Evolutionary conservation across 2,329 filamentous ascomycete genomes (phyloP).

Genomic region (Calonectria pseudoturangicola): DNA sequence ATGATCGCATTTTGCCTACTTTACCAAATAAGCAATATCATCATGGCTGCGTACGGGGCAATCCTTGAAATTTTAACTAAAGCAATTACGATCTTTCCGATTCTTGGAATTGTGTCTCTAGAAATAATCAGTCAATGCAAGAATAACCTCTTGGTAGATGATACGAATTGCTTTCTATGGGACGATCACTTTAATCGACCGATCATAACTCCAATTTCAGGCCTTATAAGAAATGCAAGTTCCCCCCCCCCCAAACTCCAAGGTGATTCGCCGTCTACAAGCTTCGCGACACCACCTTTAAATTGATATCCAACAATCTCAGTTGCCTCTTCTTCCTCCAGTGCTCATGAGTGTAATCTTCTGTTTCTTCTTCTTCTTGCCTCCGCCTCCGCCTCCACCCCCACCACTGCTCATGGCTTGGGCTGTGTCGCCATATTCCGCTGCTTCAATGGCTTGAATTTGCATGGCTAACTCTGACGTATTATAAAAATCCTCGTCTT

Average conservation of each 20-base stretch:
- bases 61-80: background rate
- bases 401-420: conserved; percentile 43
- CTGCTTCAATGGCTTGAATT: conserved; percentile 72
- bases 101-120: too few relatives aligned
- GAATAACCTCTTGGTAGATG: background rate
- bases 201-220: conserved; percentile 17
- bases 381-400: conserved; percentile 42
- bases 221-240: conserved; percentile 1
- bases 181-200: conserved; percentile 11
- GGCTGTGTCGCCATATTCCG: conserved; percentile 54
- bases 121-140: background rate
- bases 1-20: too few relatives aligned
- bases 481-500: conserved; percentile 84
- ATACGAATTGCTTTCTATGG: conserved; percentile 5
- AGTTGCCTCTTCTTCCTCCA: conserved; percentile 70
- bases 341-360: conserved; percentile 85
- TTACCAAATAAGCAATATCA: too few relatives aligned
- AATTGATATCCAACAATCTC: conserved; percentile 29
- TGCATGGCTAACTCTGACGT: conserved; percentile 76
- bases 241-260: conserved; percentile 18
- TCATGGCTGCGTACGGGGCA: too few relatives aligned
- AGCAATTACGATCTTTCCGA: too few relatives aligned
- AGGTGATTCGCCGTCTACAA: conserved; percentile 23
- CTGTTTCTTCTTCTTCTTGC: conserved; percentile 82
- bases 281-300: background rate